Percentiles rank a stretch among this genome's conserved stretches.
phyloP scores from a whole-genome alignment of 2,329 filamentous ascomycete species.

The Amauroascus verrucosus region DNA sequence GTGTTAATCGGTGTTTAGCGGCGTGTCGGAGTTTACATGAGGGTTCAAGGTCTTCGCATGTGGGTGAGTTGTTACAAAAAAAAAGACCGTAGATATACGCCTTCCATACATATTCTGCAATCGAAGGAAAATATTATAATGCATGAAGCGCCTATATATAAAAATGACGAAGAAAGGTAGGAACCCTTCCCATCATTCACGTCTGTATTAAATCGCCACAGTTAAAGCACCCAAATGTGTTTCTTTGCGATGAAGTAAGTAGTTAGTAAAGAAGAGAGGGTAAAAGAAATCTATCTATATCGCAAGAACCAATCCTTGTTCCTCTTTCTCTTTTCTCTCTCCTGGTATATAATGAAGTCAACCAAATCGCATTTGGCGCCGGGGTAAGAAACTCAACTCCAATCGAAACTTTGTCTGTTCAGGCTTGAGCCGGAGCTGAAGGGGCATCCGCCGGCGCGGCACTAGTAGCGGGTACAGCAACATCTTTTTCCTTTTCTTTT shows the following conservation, averaged over 20 bases:
- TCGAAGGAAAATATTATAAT: background rate
- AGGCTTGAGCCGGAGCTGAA: background rate
- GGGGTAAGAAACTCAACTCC: background rate
- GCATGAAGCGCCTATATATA: background rate
- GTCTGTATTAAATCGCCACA: background rate
- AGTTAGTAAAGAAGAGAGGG: background rate
- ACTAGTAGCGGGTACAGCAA: background rate
- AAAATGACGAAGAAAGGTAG: background rate
- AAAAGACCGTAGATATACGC: background rate
- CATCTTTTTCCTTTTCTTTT: background rate
- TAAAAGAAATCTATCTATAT: conserved; percentile 10
- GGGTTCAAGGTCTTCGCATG: background rate
- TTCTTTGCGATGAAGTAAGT: background rate
- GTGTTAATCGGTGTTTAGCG: conserved; percentile 4
- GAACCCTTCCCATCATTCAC: background rate
- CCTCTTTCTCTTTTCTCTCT: background rate
- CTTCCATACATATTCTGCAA: background rate
- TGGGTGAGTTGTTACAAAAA: background rate
- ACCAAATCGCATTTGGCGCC: background rate
- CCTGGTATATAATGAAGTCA: background rate
- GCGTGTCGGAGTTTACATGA: background rate
- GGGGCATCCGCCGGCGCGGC: background rate
- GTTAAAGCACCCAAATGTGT: background rate
- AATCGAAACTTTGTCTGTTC: background rate
- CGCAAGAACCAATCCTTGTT: background rate